These are phyloP conservation scores for Penstemon barbatus DNA, from an alignment of 257 asterid species.

Conservation along the genomic window DNA sequence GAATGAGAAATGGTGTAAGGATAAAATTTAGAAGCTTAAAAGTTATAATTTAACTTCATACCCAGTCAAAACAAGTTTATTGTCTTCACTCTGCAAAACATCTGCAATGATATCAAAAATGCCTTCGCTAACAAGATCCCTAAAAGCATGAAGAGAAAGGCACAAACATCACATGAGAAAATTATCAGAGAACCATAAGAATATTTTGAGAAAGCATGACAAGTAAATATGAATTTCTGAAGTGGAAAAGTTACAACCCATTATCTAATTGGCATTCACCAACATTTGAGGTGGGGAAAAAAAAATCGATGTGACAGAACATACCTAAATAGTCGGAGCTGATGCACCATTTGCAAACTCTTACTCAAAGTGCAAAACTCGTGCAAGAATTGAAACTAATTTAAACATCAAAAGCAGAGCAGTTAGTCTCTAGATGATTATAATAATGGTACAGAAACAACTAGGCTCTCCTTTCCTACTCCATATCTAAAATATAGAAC, in stretches of 20 bases:
- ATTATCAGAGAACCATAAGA: neutral
- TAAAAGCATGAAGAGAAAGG: conserved; percentile 40
- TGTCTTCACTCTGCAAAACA: conserved; percentile 75
- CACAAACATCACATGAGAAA: conserved; percentile 9
- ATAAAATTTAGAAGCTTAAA: conserved; percentile 16
- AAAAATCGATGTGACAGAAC: conserved; percentile 13
- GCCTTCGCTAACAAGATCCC: conserved; percentile 94
- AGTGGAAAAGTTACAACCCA: conserved; percentile 7
- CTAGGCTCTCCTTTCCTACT: neutral
- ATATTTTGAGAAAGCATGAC: conserved; percentile 4
- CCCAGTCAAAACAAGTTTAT: conserved; percentile 91
- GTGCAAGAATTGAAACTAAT: conserved; percentile 79
- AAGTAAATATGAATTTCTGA: conserved; percentile 13
- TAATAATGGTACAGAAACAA: neutral
- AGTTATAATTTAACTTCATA: conserved; percentile 38
- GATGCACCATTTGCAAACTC: conserved; percentile 96
- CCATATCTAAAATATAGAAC: conserved; percentile 13
- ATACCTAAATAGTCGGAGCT: conserved; percentile 84
- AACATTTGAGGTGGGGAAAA: conserved; percentile 1
- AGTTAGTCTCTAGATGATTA: conserved; percentile 14
- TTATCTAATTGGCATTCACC: neutral
- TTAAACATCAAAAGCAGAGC: neutral
- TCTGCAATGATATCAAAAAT: conserved; percentile 77
- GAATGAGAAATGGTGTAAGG: neutral
- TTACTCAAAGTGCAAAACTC: conserved; percentile 90